phyloP scores from a whole-genome alignment of 1,284 basidiomycete species.

The Marasmius tenuissimus region DNA sequence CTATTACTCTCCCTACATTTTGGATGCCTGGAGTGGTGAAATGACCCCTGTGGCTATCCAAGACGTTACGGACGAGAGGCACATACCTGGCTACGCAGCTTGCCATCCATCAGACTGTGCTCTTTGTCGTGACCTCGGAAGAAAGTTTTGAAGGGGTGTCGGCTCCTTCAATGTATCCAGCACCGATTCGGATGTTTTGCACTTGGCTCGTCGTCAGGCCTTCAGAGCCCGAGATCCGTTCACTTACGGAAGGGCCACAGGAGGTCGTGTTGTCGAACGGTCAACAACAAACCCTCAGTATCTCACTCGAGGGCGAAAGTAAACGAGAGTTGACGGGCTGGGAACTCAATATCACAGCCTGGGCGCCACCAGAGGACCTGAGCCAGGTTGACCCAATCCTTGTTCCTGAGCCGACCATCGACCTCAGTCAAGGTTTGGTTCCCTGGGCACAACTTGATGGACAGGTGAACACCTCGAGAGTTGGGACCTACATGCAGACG shows the following conservation, averaged over 20 bases:
- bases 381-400: conserved; percentile 8
- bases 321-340: conserved; percentile 10
- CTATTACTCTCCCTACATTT: conserved; percentile 9
- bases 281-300: conserved; percentile 5
- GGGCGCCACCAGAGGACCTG: conserved; percentile 15
- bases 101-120: conserved; percentile 9
- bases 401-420: conserved; percentile 12
- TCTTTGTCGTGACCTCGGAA: conserved; percentile 13
- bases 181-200: conserved; percentile 4
- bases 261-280: conserved; percentile 10
- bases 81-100: conserved; percentile 16
- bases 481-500: conserved; percentile 16
- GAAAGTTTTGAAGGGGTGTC: conserved; percentile 12
- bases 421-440: conserved; percentile 16
- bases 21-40: conserved; percentile 15
- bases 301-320: conserved; percentile 13
- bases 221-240: conserved; percentile 15
- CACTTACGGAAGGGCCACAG: conserved; percentile 8
- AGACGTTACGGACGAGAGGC: conserved; percentile 1
- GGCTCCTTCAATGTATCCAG: conserved; percentile 3
- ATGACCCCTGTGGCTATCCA: conserved; percentile 15
- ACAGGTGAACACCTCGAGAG: conserved; percentile 11
- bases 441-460: conserved; percentile 14
- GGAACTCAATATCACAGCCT: conserved; percentile 16
- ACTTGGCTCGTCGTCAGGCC: conserved; percentile 6